Percentiles rank a stretch among this genome's conserved stretches.
Conservation (phyloP, 2,329 filamentous ascomycete genomes). For the Curvularia verruculosa region DNA sequence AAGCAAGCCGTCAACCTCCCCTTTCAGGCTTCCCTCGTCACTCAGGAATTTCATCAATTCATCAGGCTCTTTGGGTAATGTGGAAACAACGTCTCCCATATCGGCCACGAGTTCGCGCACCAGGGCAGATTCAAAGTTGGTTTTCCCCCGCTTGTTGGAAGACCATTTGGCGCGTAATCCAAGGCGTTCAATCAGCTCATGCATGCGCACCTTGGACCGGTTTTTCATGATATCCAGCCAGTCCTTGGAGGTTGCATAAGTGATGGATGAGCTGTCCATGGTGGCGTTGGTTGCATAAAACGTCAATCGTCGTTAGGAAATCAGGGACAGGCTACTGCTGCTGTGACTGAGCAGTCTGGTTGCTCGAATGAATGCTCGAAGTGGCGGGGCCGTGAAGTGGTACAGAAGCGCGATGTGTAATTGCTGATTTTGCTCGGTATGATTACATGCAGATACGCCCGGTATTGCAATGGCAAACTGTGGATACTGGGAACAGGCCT, state of each 20-base stretch:
- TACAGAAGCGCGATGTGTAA: slow-evolving; percentile 12
- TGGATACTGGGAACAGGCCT: slow-evolving; percentile 3
- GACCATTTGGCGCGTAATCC: slow-evolving; percentile 46
- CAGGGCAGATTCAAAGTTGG: slow-evolving; percentile 45
- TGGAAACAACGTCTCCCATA: slow-evolving; percentile 42
- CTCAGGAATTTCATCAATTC: slow-evolving; percentile 40
- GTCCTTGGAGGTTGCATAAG: slow-evolving; percentile 43
- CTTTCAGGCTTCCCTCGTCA: slow-evolving; percentile 36
- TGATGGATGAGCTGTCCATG: slow-evolving; percentile 37
- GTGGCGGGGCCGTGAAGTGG: slow-evolving; percentile 3
- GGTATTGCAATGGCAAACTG: slow-evolving; percentile 8
- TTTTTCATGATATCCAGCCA: slow-evolving; percentile 49
- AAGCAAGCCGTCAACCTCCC: slow-evolving; percentile 39
- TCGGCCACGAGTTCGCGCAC: slow-evolving; percentile 44
- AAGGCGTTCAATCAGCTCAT: slow-evolving; percentile 46
- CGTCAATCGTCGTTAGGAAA: slow-evolving; percentile 6
- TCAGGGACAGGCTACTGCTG: background rate
- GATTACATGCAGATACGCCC: slow-evolving; percentile 22
- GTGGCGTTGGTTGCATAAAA: slow-evolving; percentile 16
- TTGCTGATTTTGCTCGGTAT: slow-evolving; percentile 23
- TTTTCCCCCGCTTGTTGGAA: slow-evolving; percentile 48
- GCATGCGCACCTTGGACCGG: slow-evolving; percentile 45
- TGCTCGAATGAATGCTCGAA: background rate
- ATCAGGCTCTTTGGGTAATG: slow-evolving; percentile 42
- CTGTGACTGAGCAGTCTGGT: background rate